Percentiles rank a stretch among this genome's conserved stretches.
These are phyloP conservation scores for Fraxinus latifolia DNA, from an alignment of 305 asterid genomes.

Conservation along the genomic window DNA sequence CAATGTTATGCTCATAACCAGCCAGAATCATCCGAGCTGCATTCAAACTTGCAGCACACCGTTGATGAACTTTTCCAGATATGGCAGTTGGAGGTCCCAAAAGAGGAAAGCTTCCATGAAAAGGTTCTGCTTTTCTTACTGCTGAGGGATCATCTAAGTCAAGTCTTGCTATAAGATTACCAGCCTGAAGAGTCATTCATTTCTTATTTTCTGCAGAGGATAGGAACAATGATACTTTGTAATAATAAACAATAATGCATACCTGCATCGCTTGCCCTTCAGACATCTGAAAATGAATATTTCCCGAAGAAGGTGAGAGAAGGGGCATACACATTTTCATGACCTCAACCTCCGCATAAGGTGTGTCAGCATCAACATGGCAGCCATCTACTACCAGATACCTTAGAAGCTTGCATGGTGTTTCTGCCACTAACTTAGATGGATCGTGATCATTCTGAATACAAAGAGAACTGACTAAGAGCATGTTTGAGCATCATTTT, in stretches of 20 bases:
- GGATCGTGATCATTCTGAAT: constrained; percentile 97
- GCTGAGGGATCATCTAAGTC: constrained; percentile 98
- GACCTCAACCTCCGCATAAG: constrained; percentile 97
- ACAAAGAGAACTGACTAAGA: constrained; percentile 3
- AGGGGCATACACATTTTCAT: constrained; percentile 99
- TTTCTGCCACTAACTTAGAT: constrained; percentile 90
- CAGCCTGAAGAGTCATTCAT: constrained; percentile 53
- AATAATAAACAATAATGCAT: constrained; percentile 25
- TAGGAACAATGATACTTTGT: constrained; percentile 1
- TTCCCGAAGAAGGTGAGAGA: constrained; percentile 95
- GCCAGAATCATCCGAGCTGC: constrained; percentile 97
- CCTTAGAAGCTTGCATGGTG: constrained; percentile 96
- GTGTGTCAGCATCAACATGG: constrained; percentile 89
- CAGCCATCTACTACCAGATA: constrained; percentile 73
- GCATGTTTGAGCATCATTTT: too few species aligned
- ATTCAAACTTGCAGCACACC: constrained; percentile 92
- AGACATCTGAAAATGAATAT: constrained; percentile 71
- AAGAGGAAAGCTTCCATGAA: constrained; percentile 79
- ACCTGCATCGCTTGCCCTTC: constrained; percentile 99
- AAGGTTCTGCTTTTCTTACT: constrained; percentile 96
- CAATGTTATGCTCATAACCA: constrained; percentile 93
- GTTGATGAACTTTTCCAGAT: constrained; percentile 95
- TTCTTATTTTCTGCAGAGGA: constrained; percentile 25
- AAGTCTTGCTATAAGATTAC: constrained; percentile 90
- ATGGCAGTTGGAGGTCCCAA: constrained; percentile 96